Evolutionary conservation across 768 basidiomycete genomes (phyloP), one percentile per base, ranked within the genome.

Genomic region (Sistotremastrum suecicum): DNA sequence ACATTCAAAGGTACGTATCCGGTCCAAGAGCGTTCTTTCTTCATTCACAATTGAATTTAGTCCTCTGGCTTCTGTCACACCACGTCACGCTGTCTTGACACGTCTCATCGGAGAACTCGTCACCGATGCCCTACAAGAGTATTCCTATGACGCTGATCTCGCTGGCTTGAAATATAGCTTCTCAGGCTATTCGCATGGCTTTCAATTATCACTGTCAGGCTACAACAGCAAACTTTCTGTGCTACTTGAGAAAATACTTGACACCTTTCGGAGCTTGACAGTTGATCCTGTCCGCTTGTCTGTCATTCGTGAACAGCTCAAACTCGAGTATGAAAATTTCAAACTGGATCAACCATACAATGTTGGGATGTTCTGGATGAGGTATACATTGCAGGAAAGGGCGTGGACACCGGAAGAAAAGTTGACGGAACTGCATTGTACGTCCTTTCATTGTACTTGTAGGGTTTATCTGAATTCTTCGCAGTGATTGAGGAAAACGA

Each of bases 221-320:
- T 76, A 74, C 60, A 67, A 67, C 54, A 72, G 75, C 57, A 74
- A 74, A 57, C 59, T 76, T 0, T 50, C 62, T 3, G 64, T 68
- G 0, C 58, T 76, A 34, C 57, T 70, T 5, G 58, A 68, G 45
- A 64, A 61, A 5, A 66, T 75, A 46, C 48, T 74, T 36, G 54
- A 61, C 30, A 60, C 62, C 50, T 54, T 76, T 47, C 63, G 61
- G 45, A 55, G 50, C 29, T 57, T 72, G 45, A 50, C 59, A 46
- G 58, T 73, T 7, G 63, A 69, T 35, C 53, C 55, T 7, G 60
- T 66, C 40, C 50, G 74, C 32, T 67, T 74, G 52, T 60, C 56
- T 45, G 62, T 74, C 32, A 56, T 72, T 34, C 59, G 59, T 36
- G 73, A 76, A 50, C 60, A 68, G 56, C 49, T 68, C 9, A 50